phyloP scores from a whole-genome alignment of 495 filamentous ascomycete genomes.

The Neurospora intermedia region DNA sequence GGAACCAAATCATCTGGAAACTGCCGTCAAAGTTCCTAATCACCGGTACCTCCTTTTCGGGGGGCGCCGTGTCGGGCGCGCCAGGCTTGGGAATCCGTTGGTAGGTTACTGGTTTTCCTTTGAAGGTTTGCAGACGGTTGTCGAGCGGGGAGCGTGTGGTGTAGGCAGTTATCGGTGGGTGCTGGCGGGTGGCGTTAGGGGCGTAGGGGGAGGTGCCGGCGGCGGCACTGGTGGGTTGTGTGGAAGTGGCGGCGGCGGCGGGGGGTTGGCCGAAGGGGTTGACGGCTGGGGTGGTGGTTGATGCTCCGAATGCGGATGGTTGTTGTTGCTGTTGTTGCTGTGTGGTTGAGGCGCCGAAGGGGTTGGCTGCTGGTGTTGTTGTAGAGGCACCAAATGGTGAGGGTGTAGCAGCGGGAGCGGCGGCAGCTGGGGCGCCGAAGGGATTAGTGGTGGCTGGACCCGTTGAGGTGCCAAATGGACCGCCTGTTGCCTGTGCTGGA shows the following conservation, averaged over 20 bases:
- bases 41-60: conserved; percentile 19
- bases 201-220: conserved; percentile 24
- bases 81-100: neutral
- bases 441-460: conserved; percentile 8
- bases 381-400: conserved; percentile 24
- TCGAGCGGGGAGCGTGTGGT: conserved; percentile 18
- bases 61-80: neutral
- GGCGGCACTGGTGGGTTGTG: neutral
- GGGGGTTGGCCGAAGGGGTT: conserved; percentile 4
- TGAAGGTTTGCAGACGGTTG: conserved; percentile 27
- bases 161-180: conserved; percentile 31
- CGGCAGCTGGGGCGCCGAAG: conserved; percentile 11
- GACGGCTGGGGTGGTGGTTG: conserved; percentile 17
- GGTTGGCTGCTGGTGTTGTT: conserved; percentile 4
- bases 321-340: neutral
- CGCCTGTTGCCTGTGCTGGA: neutral
- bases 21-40: conserved; percentile 29
- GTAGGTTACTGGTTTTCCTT: conserved; percentile 32
- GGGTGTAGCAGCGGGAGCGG: conserved; percentile 16
- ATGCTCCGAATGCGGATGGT: conserved; percentile 2
- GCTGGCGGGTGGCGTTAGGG: conserved; percentile 30
- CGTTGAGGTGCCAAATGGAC: neutral
- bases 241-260: conserved; percentile 5
- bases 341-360: neutral
- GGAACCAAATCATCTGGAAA: conserved; percentile 54